These are phyloP conservation scores for Pseudogymnoascus sp. DNA, from an alignment of 2,329 filamentous ascomycete genomes.

Conservation along the genomic window DNA sequence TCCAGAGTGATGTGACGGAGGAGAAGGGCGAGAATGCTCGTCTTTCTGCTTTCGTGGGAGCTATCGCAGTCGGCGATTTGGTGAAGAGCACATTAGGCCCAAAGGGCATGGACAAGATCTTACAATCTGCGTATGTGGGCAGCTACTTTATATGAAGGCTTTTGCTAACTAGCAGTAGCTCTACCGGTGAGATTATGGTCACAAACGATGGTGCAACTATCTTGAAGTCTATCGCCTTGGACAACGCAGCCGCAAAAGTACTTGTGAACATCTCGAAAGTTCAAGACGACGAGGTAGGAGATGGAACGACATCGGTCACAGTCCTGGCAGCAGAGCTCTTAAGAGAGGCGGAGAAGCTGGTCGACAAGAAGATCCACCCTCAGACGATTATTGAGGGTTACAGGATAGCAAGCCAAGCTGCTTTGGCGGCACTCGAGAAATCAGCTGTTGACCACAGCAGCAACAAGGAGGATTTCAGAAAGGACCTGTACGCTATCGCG, in stretches of 20 bases:
- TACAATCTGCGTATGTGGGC: conserved; percentile 76
- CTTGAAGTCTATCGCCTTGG: conserved; percentile 93
- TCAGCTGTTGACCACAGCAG: conserved; percentile 85
- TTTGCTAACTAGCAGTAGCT: conserved; percentile 45
- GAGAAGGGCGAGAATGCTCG: conserved; percentile 99
- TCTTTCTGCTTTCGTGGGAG: conserved; percentile 95
- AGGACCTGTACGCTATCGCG: conserved; percentile 84
- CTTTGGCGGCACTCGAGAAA: conserved; percentile 74
- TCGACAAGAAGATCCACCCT: conserved; percentile 97
- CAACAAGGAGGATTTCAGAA: conserved; percentile 74
- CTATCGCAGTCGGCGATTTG: conserved; percentile 93
- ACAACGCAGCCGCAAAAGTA: conserved; percentile 97
- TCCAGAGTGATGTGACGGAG: conserved; percentile 91
- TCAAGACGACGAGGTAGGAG: conserved; percentile 96
- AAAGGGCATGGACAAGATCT: conserved; percentile 98
- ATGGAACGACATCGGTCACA: conserved; percentile 96
- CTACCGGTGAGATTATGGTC: conserved; percentile 94
- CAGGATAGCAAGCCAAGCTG: conserved; percentile 89
- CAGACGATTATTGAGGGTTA: conserved; percentile 99
- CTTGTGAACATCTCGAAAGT: conserved; percentile 99
- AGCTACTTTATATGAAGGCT: conserved; percentile 19
- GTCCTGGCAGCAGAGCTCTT: conserved; percentile 92
- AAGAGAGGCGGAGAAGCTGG: conserved; percentile 91
- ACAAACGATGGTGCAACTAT: conserved; percentile 99
- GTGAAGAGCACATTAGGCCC: conserved; percentile 96